Percentiles rank a stretch among this genome's conserved stretches.
Evolutionary conservation across 2,329 filamentous ascomycete genomes (phyloP).

Genomic region (Paraconiothyrium brasiliense): DNA sequence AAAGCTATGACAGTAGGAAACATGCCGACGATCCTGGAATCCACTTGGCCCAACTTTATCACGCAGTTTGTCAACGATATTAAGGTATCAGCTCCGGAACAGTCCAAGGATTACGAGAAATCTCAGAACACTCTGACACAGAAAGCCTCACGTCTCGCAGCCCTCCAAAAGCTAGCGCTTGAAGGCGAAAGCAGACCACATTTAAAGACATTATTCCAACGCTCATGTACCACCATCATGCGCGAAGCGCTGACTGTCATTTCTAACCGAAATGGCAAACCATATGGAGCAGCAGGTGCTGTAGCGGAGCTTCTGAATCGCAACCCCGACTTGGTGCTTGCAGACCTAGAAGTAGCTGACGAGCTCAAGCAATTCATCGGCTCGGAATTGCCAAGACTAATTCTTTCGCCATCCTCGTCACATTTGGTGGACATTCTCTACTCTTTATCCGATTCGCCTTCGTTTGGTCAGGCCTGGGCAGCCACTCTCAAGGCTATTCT

Average conservation of each 20-base stretch:
- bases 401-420: conserved; percentile 73
- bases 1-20: conserved; percentile 53
- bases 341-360: conserved; percentile 55
- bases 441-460: conserved; percentile 47
- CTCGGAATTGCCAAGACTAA: conserved; percentile 65
- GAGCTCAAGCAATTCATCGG: conserved; percentile 59
- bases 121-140: conserved; percentile 76
- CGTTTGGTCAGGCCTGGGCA: conserved; percentile 45
- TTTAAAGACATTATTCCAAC: conserved; percentile 32
- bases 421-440: conserved; percentile 74
- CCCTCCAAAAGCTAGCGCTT: conserved; percentile 52
- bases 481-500: conserved; percentile 41
- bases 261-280: conserved; percentile 68
- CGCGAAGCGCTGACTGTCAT: conserved; percentile 61
- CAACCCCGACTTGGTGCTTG: conserved; percentile 53
- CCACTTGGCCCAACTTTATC: conserved; percentile 71
- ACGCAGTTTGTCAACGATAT: conserved; percentile 71
- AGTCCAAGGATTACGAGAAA: conserved; percentile 77
- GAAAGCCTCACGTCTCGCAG: conserved; percentile 72
- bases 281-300: conserved; percentile 70
- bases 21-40: conserved; percentile 60
- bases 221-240: conserved; percentile 56
- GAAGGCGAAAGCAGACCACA: conserved; percentile 16
- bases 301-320: conserved; percentile 63
- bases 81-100: conserved; percentile 79